Percentiles rank a stretch among this genome's conserved stretches.
Conservation (phyloP, 2,329 filamentous ascomycete species). For the Chaetomium olivaceum region DNA sequence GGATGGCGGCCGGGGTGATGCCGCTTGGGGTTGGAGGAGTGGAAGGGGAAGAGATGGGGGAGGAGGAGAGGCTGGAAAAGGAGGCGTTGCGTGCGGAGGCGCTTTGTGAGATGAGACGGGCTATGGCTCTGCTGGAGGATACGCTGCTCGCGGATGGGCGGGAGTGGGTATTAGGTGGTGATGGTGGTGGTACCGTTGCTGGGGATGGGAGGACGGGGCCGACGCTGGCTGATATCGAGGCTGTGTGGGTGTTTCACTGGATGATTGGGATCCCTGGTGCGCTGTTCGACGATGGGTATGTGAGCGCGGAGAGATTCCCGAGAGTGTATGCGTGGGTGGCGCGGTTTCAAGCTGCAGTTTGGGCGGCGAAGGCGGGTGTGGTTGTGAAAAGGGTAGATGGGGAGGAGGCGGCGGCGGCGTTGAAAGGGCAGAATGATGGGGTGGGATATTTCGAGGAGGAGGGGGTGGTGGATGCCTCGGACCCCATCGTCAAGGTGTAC, state of each 20-base stretch:
- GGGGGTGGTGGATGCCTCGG: conserved; percentile 46
- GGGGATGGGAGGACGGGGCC: too few species aligned
- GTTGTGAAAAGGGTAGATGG: background rate
- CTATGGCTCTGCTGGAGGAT: conserved; percentile 54
- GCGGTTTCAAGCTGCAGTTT: conserved; percentile 56
- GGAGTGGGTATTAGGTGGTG: conserved; percentile 50
- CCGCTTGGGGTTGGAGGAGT: too few species aligned
- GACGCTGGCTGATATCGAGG: conserved; percentile 67
- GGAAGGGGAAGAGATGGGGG: background rate
- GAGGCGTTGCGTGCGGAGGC: background rate
- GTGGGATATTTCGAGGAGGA: background rate
- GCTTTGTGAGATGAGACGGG: background rate
- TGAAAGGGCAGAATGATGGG: too few species aligned
- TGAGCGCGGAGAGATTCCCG: conserved; percentile 57
- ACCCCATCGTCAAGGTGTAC: conserved; percentile 49
- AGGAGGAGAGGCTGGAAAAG: background rate
- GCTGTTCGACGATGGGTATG: conserved; percentile 31
- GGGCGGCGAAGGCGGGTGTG: conserved; percentile 38
- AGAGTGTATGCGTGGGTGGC: conserved; percentile 63
- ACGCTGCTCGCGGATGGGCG: conserved; percentile 66
- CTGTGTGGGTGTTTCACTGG: conserved; percentile 69
- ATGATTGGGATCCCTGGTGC: conserved; percentile 54
- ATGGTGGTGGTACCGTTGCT: too few species aligned
- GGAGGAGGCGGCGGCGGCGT: background rate
- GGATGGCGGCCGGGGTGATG: too few species aligned